A percentile compares a stretch with the other conserved stretches of the same genome.
Evolutionary conservation across 2,329 filamentous ascomycete genomes (phyloP).

Genomic region (Apiospora malaysiana): DNA sequence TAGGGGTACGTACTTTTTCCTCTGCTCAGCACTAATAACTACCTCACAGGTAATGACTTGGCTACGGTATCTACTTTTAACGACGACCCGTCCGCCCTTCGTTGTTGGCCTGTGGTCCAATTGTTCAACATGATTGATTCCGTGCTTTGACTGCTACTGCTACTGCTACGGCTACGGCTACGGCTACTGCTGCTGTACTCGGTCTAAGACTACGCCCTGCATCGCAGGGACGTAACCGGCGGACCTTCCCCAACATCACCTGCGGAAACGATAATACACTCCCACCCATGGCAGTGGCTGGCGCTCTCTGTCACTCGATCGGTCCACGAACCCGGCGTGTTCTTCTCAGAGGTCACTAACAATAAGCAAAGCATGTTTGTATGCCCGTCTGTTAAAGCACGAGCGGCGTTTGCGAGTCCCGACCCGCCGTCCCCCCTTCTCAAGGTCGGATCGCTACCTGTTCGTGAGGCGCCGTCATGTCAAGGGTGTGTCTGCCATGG

Average conservation of each 20-base stretch:
- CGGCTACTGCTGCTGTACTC: too few species aligned
- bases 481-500: neutral
- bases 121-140: neutral
- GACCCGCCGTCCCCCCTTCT: neutral
- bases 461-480: neutral
- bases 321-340: neutral
- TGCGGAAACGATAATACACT: constrained; percentile 14
- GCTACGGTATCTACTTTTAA: neutral
- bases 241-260: constrained; percentile 13
- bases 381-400: neutral
- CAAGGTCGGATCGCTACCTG: neutral
- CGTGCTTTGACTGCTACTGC: neutral
- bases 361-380: neutral
- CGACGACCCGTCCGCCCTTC: neutral
- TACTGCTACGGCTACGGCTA: too few species aligned
- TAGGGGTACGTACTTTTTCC: neutral
- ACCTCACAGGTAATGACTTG: too few species aligned
- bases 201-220: neutral
- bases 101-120: neutral
- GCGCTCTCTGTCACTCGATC: neutral
- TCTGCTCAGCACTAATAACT: neutral
- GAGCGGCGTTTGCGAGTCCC: neutral
- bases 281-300: neutral
- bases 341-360: neutral
- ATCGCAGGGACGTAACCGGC: neutral